A percentile compares a stretch with the other conserved stretches of the same genome.
These are phyloP conservation scores for Neurospora hispaniola DNA, from an alignment of 495 filamentous ascomycete genomes.

Conservation along the genomic window DNA sequence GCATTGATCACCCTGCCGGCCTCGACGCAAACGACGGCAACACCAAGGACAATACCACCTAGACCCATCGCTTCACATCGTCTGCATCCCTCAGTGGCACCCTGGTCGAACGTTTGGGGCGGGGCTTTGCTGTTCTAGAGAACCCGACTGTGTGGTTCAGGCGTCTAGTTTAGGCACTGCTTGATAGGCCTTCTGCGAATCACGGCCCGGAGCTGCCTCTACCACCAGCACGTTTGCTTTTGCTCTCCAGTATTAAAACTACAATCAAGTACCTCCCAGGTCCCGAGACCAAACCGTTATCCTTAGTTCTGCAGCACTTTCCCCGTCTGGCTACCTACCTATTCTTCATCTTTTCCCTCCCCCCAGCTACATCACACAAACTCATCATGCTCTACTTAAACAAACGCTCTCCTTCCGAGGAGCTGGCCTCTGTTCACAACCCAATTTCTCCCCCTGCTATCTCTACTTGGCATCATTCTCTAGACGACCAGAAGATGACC, in stretches of 20 bases:
- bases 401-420: neutral
- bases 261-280: neutral
- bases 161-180: neutral
- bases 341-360: neutral
- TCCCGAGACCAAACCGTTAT: neutral
- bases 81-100: neutral
- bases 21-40: neutral
- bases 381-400: neutral
- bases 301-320: neutral
- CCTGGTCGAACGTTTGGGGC: neutral
- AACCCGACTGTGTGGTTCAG: neutral
- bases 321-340: neutral
- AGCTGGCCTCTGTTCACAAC: neutral
- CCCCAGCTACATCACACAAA: neutral
- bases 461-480: neutral
- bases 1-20: neutral
- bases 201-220: neutral
- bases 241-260: neutral
- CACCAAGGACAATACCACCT: neutral
- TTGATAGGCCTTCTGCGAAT: neutral
- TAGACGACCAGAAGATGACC: slow-evolving; percentile 11
- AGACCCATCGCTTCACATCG: neutral
- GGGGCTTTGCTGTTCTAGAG: neutral
- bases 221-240: neutral
- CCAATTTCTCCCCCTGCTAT: neutral